Evolutionary conservation across 805 yeast genomes (phyloP).

Genomic region (Teunomyces funiuensis): DNA sequence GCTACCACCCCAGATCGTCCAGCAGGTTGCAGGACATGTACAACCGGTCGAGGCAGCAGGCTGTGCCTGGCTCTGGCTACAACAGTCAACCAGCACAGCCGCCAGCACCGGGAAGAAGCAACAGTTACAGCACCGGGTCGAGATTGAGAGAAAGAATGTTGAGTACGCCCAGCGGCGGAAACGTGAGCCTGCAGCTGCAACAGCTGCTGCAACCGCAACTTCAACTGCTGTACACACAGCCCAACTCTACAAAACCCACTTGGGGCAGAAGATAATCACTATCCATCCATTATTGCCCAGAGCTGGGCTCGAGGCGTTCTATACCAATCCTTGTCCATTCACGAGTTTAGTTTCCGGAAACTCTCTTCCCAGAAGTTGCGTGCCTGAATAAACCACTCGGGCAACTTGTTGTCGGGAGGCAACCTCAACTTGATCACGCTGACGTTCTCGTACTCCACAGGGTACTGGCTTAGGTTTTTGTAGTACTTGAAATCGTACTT

Average conservation of each 20-base stretch:
- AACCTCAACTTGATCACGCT: constrained; percentile 45
- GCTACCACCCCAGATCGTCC: constrained; percentile 32
- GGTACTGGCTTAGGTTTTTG: constrained; percentile 36
- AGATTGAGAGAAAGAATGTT: constrained; percentile 32
- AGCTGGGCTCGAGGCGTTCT: neutral
- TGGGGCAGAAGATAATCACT: constrained; percentile 22
- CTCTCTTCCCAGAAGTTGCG: constrained; percentile 65
- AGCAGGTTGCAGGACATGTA: constrained; percentile 41
- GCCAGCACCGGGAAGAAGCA: constrained; percentile 21
- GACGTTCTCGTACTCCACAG: constrained; percentile 34
- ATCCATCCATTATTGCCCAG: neutral
- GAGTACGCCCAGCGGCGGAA: constrained; percentile 6
- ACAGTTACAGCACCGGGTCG: constrained; percentile 24
- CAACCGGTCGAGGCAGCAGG: constrained; percentile 39
- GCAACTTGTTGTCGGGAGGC: constrained; percentile 65
- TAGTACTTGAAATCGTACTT: constrained; percentile 39
- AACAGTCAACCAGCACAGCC: constrained; percentile 18
- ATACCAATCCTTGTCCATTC: neutral
- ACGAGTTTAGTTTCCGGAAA: constrained; percentile 13
- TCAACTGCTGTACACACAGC: neutral
- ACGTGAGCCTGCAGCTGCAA: constrained; percentile 1
- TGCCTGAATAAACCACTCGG: constrained; percentile 70
- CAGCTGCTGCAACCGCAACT: neutral
- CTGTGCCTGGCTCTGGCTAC: constrained; percentile 34
- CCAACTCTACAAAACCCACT: constrained; percentile 15